Percentiles rank a stretch among this genome's conserved stretches.
These are phyloP conservation scores for Chlorophyllum brunneum DNA, from an alignment of 768 basidiomycete species.

Conservation along the genomic window DNA sequence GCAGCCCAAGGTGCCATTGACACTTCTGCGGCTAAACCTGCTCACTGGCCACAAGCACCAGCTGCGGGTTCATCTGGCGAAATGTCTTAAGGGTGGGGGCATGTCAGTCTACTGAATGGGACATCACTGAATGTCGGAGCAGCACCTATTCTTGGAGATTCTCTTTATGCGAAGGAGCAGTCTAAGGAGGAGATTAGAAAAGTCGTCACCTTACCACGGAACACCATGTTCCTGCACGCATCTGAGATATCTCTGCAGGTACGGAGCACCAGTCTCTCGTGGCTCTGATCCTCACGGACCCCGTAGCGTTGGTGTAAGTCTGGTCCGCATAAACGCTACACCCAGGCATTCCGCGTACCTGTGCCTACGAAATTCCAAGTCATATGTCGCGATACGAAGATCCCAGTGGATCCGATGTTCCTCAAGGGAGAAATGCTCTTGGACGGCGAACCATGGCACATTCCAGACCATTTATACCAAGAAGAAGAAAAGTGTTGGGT, in stretches of 20 bases:
- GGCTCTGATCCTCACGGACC: not conserved
- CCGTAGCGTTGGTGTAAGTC: constrained; percentile 44
- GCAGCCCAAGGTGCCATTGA: constrained; percentile 43
- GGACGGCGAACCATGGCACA: constrained; percentile 29
- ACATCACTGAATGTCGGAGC: constrained; percentile 2
- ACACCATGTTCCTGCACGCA: constrained; percentile 60
- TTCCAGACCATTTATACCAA: not conserved
- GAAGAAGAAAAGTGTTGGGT: constrained; percentile 11
- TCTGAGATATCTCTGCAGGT: constrained; percentile 55
- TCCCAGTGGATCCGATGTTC: constrained; percentile 34
- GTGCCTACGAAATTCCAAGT: constrained; percentile 52
- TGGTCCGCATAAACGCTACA: constrained; percentile 44
- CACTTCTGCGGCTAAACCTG: constrained; percentile 52
- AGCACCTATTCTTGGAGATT: constrained; percentile 71
- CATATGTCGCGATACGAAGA: constrained; percentile 43
- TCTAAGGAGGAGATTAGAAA: constrained; percentile 23
- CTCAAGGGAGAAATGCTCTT: constrained; percentile 40
- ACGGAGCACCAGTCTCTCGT: constrained; percentile 19
- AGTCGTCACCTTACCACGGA: constrained; percentile 30
- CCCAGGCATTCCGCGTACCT: constrained; percentile 53
- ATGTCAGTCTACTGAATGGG: not conserved
- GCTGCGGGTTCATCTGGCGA: constrained; percentile 60
- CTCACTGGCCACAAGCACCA: constrained; percentile 70
- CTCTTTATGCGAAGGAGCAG: constrained; percentile 39
- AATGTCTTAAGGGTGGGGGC: constrained; percentile 41